These are phyloP conservation scores for Alternaria brassicae DNA, from an alignment of 2,329 filamentous ascomycete species.

Conservation along the genomic window DNA sequence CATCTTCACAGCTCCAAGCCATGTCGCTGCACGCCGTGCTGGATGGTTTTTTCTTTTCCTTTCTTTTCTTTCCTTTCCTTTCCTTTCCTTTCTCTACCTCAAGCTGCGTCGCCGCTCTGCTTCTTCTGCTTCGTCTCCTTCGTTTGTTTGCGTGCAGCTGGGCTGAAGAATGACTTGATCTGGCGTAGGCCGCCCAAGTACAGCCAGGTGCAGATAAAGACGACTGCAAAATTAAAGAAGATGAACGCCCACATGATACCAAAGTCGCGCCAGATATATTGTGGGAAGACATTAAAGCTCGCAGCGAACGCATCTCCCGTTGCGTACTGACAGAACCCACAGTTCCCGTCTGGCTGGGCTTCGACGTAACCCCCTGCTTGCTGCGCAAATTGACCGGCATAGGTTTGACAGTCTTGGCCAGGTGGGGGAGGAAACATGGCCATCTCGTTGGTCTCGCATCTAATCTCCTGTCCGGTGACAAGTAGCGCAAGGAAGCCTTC, in stretches of 20 bases:
- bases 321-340: slow-evolving; percentile 69
- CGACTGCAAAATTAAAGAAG: slow-evolving; percentile 66
- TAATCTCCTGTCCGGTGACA: slow-evolving; percentile 62
- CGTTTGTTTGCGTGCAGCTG: slow-evolving; percentile 43
- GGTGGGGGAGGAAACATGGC: slow-evolving; percentile 67
- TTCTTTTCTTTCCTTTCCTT: too few relatives aligned
- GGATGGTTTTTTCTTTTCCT: slow-evolving; percentile 18
- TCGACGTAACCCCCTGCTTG: slow-evolving; percentile 67
- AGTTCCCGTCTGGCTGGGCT: slow-evolving; percentile 62
- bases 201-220: slow-evolving; percentile 63
- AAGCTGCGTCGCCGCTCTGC: slow-evolving; percentile 30
- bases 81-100: too few relatives aligned
- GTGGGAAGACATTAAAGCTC: slow-evolving; percentile 67
- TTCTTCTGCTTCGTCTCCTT: slow-evolving; percentile 35
- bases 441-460: slow-evolving; percentile 64
- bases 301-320: slow-evolving; percentile 65
- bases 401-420: slow-evolving; percentile 66
- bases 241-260: slow-evolving; percentile 63
- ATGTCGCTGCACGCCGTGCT: slow-evolving; percentile 15
- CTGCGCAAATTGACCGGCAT: slow-evolving; percentile 61
- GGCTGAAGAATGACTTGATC: slow-evolving; percentile 47
- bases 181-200: slow-evolving; percentile 56
- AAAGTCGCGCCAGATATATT: slow-evolving; percentile 70
- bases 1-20: slow-evolving; percentile 9
- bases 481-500: slow-evolving; percentile 66